Evolutionary conservation across 148 eudicot genomes (phyloP), one percentile per base, ranked within the genome.

Genomic region (Heliosperma pusillum): DNA sequence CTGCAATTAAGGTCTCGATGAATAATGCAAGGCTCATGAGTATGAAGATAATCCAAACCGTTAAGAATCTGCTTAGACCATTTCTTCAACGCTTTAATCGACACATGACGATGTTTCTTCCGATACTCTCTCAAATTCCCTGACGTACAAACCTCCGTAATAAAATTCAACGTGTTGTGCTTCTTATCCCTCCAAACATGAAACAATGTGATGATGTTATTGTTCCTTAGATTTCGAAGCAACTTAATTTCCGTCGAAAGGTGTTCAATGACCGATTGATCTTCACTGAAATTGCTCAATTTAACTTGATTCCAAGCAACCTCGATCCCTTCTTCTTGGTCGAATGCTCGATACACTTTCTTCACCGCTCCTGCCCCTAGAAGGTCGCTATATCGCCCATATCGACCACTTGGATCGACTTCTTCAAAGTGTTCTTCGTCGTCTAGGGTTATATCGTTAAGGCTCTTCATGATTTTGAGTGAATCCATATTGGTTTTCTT

Each of bases 301-400:
- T 72, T 76, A 22, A 90, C 88, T 63, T 89, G 97, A 63, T 90
- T 89, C 97, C 97, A 90, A 11, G 97, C 97, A 36, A 92, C 97
- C 33, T 92, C 95, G 72, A 71, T 88, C 21, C 95, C 95, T 78
- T 90, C 92, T 33, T 82, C 77, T 58, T 86, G 88, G 76, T 92
- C 97, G 57, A 92, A 92, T 24, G 86, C 95, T 40, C 92, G 80
- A 36, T 91, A 91, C 8, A 91, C 97, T 67, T 80, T 89, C 78
- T 91, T 91, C 2, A 91, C 92, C 0, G 97, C 88, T 19, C 93
- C 97, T 16, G 80, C 5, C 9, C 97, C 97, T 17, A 91, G 83
- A 10, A 91, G 81, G 52, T 87, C 91, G 2, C 60, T 68, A 75
- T 91, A 91, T 4, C 97, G 88, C 9, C 97, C 97, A 55, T 75